Conservation (phyloP, 805 yeast species). For the Lachancea cidri region DNA sequence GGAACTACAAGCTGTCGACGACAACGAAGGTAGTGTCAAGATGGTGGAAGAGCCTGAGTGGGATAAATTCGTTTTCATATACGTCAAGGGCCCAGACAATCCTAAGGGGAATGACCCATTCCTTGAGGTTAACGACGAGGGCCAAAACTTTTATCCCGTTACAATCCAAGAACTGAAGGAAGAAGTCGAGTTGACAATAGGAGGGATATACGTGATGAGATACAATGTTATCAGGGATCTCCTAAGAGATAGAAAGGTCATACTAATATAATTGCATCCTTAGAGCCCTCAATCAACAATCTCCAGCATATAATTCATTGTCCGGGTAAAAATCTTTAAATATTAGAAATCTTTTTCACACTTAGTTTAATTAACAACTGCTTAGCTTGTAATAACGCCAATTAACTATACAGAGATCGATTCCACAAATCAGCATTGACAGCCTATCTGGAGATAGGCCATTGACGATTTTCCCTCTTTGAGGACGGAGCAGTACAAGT, state of each 20-base stretch:
- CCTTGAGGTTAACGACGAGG: constrained; percentile 40
- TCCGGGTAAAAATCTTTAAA: not conserved
- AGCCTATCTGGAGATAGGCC: not conserved
- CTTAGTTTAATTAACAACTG: not conserved
- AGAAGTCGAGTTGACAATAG: constrained; percentile 49
- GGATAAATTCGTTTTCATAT: constrained; percentile 70
- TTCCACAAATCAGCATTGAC: not conserved
- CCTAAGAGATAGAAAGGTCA: constrained; percentile 39
- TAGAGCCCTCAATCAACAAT: constrained; percentile 3
- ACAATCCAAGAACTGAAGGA: constrained; percentile 43
- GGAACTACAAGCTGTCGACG: constrained; percentile 68
- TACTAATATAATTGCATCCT: constrained; percentile 33
- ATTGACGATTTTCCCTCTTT: constrained; percentile 3
- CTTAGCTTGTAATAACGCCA: not conserved
- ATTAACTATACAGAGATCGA: not conserved
- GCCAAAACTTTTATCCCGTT: constrained; percentile 34
- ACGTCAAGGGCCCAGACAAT: constrained; percentile 19
- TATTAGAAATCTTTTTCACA: not conserved
- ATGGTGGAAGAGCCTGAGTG: constrained; percentile 82
- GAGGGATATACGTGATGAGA: constrained; percentile 72
- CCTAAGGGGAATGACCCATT: constrained; percentile 13
- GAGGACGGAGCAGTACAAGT: constrained; percentile 6
- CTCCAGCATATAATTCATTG: constrained; percentile 1
- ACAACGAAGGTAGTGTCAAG: constrained; percentile 55
- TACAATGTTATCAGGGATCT: constrained; percentile 49